Base-by-base conservation (phyloP, 495 filamentous ascomycete species). In the Xylaria acuta region DNA sequence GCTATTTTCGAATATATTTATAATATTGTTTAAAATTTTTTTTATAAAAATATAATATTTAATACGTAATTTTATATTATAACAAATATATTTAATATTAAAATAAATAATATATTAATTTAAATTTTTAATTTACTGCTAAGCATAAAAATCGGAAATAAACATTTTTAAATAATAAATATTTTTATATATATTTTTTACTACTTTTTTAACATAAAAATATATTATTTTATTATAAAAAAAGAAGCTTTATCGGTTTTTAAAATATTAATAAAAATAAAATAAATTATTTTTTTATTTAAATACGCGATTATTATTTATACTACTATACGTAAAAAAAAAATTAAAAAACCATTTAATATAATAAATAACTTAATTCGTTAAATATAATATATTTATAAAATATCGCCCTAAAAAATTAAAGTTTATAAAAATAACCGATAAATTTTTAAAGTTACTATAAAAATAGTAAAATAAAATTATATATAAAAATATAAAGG, bases 161-260 rank as follows among this genome's bases (percentile, higher is more conserved):
- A 59, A 3, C 16, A 59, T 36, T 18, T 59, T 5, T 20, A 34
- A 5, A 32, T 34, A 20, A 59, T 34, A 59, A 5, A 59, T 20
- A 59, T 59, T 18, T 36, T 32, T 59, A 59, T 59, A 59, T 59
- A 59, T 59, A 59, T 59, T 59, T 59, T 59, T 5, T 59, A 59
- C 9, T n/a, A 59, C 1, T 59, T 59, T 36, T 18, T 18, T 2
- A 20, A 59, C 36, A 1, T 5, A 18, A 59, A 59, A 59, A 59
- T 2, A 1, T 18, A n/a, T 2, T 59, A 59, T 20, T 32, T 36
- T 18, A 59, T 36, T 59, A 59, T 59, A 59, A 59, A 59, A 32
- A 59, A 59, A 36, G n/a, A 59, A 59, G 6, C 27, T 0, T 36
- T 59, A 9, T 14, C 16, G 4, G 25, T 59, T 20, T 36, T 59